phyloP scores from a whole-genome alignment of 2,329 filamentous ascomycete genomes.

The Clarireedia paspali region DNA sequence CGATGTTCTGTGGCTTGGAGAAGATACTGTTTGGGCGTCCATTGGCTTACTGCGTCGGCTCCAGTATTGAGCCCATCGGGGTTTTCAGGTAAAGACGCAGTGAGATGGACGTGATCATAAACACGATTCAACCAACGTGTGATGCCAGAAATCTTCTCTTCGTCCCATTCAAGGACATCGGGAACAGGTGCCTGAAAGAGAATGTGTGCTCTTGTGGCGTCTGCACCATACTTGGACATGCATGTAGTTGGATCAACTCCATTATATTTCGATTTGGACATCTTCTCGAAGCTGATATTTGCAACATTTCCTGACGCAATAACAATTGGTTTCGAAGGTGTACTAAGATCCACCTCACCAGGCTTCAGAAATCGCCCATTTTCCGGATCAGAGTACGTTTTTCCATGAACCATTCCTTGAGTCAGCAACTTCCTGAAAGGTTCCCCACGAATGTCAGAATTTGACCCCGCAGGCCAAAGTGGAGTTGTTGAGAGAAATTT shows the following conservation, averaged over 20 bases:
- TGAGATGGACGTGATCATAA: slow-evolving; percentile 18
- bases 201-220: slow-evolving; percentile 78
- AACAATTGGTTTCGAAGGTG: slow-evolving; percentile 51
- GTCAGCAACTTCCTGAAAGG: slow-evolving; percentile 78
- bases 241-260: slow-evolving; percentile 73
- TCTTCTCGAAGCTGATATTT: slow-evolving; percentile 72
- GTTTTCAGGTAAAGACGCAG: background rate
- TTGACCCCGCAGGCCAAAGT: slow-evolving; percentile 37
- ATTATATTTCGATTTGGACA: slow-evolving; percentile 94
- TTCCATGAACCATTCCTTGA: slow-evolving; percentile 90
- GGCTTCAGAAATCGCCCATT: slow-evolving; percentile 72
- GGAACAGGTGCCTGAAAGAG: slow-evolving; percentile 80
- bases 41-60: background rate
- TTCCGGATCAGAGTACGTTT: slow-evolving; percentile 67
- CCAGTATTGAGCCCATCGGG: background rate
- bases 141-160: slow-evolving; percentile 71
- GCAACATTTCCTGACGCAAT: slow-evolving; percentile 50
- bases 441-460: slow-evolving; percentile 44
- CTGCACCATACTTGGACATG: slow-evolving; percentile 69
- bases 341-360: slow-evolving; percentile 60
- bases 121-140: slow-evolving; percentile 72
- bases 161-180: slow-evolving; percentile 84
- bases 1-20: background rate
- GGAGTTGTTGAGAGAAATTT: slow-evolving; percentile 65
- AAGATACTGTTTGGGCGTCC: background rate